phyloP scores from a whole-genome alignment of 2,329 filamentous ascomycete genomes.

The Aspergillus candidus region DNA sequence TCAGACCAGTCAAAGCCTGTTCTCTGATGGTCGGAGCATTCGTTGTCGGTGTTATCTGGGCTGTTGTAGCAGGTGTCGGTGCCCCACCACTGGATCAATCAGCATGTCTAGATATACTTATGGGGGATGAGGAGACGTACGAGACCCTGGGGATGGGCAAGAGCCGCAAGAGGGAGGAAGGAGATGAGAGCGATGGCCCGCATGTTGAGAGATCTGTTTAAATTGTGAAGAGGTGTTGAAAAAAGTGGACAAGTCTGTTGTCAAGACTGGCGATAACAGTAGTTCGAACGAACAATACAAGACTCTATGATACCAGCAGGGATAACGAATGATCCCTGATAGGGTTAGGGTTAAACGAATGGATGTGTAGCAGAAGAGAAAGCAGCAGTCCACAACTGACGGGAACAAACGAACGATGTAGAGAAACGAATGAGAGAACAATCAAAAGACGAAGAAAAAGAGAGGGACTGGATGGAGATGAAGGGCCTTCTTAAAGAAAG shows the following conservation, averaged over 20 bases:
- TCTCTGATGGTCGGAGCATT: conserved; percentile 65
- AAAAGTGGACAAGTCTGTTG: too few species aligned
- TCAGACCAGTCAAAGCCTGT: conserved; percentile 66
- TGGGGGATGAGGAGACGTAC: conserved; percentile 29
- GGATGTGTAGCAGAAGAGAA: not conserved
- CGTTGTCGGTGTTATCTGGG: conserved; percentile 68
- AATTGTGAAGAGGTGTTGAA: too few species aligned
- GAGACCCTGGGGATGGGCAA: conserved; percentile 40
- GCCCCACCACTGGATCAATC: conserved; percentile 40
- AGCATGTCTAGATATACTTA: not conserved
- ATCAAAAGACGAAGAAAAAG: not conserved
- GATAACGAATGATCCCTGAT: not conserved
- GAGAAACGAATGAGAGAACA: not conserved
- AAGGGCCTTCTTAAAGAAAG: too few species aligned
- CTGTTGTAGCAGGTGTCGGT: conserved; percentile 54
- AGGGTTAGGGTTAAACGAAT: not conserved
- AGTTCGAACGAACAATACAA: conserved; percentile 26
- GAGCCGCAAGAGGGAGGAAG: conserved; percentile 38
- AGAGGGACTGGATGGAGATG: not conserved
- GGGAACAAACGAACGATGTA: not conserved
- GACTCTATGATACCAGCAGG: not conserved
- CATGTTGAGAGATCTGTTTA: conserved; percentile 15
- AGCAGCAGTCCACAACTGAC: not conserved
- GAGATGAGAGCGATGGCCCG: conserved; percentile 19
- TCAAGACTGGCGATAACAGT: conserved; percentile 8